Conservation (phyloP, 176 grass and related monocot species). For the Paspalum notatum region DNA sequence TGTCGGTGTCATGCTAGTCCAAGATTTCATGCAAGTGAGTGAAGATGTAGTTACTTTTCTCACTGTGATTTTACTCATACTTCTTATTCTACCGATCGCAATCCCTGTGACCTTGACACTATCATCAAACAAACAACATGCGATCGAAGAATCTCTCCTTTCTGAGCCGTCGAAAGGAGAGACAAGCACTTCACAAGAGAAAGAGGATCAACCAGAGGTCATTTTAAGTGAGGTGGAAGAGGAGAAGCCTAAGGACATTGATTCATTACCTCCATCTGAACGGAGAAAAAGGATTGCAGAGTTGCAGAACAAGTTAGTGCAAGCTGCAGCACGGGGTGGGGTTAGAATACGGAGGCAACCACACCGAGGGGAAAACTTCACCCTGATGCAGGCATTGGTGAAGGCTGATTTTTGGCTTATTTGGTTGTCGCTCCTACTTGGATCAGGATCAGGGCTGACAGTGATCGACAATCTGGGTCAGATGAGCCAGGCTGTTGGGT, state of each 20-base stretch:
- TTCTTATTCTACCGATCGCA: constrained; percentile 57
- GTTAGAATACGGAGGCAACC: constrained; percentile 78
- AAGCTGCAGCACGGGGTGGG: constrained; percentile 69
- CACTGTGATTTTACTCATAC: constrained; percentile 67
- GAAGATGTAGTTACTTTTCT: constrained; percentile 44
- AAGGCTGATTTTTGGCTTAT: constrained; percentile 98
- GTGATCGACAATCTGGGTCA: constrained; percentile 94
- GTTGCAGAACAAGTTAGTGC: constrained; percentile 63
- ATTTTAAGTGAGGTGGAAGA: constrained; percentile 84
- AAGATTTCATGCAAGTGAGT: constrained; percentile 69
- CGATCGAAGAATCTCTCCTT: constrained; percentile 66
- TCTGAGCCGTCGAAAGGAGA: constrained; percentile 55
- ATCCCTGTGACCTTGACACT: constrained; percentile 75
- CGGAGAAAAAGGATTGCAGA: constrained; percentile 71
- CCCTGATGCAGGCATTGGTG: constrained; percentile 75
- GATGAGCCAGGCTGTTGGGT: constrained; percentile 91
- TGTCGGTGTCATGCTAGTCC: constrained; percentile 82
- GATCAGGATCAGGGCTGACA: constrained; percentile 82
- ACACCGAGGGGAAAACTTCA: constrained; percentile 85
- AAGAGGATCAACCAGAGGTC: constrained; percentile 58
- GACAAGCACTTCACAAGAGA: constrained; percentile 57
- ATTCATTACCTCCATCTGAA: constrained; percentile 64
- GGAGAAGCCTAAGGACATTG: constrained; percentile 63
- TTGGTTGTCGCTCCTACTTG: constrained; percentile 77
- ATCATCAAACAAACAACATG: constrained; percentile 55